Evolutionary conservation across 2,329 filamentous ascomycete genomes (phyloP), one percentile per base, ranked within the genome.

Genomic region (Pseudocercospora vitis): DNA sequence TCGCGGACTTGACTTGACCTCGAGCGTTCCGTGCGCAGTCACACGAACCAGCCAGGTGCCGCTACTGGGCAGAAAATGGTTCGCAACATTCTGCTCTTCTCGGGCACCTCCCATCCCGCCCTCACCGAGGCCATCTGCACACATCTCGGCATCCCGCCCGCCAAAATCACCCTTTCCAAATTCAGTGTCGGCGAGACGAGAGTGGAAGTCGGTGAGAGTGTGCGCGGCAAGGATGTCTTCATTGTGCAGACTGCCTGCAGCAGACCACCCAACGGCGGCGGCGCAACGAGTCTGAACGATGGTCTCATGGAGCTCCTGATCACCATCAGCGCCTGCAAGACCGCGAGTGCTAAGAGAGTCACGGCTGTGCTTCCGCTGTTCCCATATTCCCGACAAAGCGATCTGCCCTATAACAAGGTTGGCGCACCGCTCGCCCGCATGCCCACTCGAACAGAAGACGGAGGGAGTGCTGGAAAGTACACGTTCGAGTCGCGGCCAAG

Each of bases 281-380:
- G 53, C 35, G 53, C 53, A 14, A 14, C 75, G 33, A 61, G 57
- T 28, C 48, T 63, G 19, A 99, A 99, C 71, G 94, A 99, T 75
- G 86, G 95, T 75, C 84, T 99, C 61, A 88, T 99, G 77, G 94
- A 99, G 70, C 85, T 97, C 46, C 88, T 95, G 72, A 96, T 97
- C 76, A 96, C 94, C 76, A 92, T 97, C 65, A 95, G 90, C n/a
- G 94, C 94, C 57, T 97, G 94, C 83, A 95, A 96, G 76, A 87
- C 88, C 9, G 91, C 91, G 64, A 96, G 91, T 33, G 94, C 94
- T 24, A 90, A 88, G 72, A 83, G 90, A 65, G 91, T 99, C 66
- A 97, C 92, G 35, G 94, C 90, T 50, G 91, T 99, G 42, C 84
- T 96, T 44, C 94, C 94, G 32, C 81, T 97, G 50, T 99, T 99